These are phyloP conservation scores for Mycosphaerella sp. DNA, from an alignment of 2,329 filamentous ascomycete genomes.

Conservation along the genomic window DNA sequence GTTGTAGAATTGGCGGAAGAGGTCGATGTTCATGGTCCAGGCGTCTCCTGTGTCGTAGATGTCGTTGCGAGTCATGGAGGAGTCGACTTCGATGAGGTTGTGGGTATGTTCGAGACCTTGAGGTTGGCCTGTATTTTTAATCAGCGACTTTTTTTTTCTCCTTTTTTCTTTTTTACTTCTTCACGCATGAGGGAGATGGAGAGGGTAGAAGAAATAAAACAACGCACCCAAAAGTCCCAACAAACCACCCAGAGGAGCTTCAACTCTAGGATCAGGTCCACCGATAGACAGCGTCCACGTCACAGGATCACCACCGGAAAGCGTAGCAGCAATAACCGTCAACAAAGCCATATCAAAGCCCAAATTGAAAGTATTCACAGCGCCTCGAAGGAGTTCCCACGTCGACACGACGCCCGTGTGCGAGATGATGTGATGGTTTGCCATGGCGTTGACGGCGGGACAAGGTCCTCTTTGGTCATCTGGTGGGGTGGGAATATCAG, in stretches of 20 bases:
- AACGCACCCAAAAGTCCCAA: not conserved
- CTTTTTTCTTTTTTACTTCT: no score
- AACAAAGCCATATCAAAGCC: not conserved
- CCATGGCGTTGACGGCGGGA: conserved; percentile 39
- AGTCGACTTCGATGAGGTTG: conserved; percentile 30
- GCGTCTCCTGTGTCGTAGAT: conserved; percentile 27
- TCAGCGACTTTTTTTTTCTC: not conserved
- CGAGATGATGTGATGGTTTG: conserved; percentile 40
- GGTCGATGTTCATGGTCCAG: conserved; percentile 8
- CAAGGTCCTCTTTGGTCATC: conserved; percentile 29
- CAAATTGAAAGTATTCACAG: not conserved
- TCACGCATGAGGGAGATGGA: no score
- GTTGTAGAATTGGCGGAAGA: conserved; percentile 8
- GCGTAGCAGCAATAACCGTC: not conserved
- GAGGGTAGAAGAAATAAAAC: no score
- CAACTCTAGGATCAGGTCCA: not conserved
- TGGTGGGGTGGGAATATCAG: not conserved
- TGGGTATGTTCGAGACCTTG: not conserved
- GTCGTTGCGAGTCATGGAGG: conserved; percentile 39
- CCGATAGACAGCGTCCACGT: not conserved
- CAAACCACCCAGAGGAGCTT: not conserved
- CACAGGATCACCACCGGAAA: not conserved
- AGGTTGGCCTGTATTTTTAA: not conserved
- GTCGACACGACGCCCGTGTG: conserved; percentile 37
- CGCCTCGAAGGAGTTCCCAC: not conserved